Evolutionary conservation across 2,329 filamentous ascomycete species (phyloP).

Genomic region (Cladosporium sp.): DNA sequence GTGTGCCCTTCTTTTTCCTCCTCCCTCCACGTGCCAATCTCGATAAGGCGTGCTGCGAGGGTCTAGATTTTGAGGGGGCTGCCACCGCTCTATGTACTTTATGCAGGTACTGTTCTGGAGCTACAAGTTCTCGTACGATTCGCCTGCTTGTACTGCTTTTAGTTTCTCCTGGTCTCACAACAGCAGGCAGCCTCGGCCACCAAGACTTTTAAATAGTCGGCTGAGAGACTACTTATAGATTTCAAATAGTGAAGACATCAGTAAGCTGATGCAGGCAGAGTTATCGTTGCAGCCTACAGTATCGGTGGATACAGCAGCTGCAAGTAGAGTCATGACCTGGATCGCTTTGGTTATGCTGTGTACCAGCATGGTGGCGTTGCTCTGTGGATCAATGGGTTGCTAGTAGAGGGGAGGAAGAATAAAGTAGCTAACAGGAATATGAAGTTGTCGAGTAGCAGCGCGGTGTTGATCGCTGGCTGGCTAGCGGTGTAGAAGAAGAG

Average conservation of each 20-base stretch:
- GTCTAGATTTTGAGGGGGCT: background rate
- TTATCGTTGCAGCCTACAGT: too few relatives aligned
- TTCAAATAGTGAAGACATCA: background rate
- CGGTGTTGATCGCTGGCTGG: too few relatives aligned
- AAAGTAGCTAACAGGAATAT: too few relatives aligned
- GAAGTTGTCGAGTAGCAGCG: too few relatives aligned
- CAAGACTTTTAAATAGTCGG: background rate
- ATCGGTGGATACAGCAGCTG: too few relatives aligned
- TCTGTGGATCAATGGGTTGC: too few relatives aligned
- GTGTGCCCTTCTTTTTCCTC: background rate
- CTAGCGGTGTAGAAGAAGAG: too few relatives aligned
- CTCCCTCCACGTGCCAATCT: constrained; percentile 1
- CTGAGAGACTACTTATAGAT: background rate
- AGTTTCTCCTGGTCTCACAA: background rate
- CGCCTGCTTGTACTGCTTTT: background rate
- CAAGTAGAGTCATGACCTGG: too few relatives aligned
- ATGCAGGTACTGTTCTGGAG: background rate
- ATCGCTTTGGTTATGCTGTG: too few relatives aligned
- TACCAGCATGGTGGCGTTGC: too few relatives aligned
- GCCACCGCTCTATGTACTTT: background rate
- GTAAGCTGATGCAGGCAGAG: background rate
- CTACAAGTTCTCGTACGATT: background rate
- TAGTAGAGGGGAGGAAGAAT: too few relatives aligned
- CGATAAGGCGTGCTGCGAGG: background rate
- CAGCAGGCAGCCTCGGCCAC: too few relatives aligned